Evolutionary conservation across 768 basidiomycete genomes (phyloP).

Genomic region (Mycena filopes): DNA sequence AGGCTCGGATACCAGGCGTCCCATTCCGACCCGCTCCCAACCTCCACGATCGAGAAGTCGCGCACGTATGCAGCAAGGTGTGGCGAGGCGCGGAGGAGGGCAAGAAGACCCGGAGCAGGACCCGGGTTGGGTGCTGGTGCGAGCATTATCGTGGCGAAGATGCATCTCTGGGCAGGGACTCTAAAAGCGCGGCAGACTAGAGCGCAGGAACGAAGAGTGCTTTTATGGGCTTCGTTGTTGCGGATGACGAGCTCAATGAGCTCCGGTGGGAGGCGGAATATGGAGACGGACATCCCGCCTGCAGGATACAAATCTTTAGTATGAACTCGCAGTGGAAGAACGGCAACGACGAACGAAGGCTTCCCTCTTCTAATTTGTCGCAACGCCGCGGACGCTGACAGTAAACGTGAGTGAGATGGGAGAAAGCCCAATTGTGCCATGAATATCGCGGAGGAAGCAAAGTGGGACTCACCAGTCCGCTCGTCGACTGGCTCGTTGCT

Average conservation of each 20-base stretch:
- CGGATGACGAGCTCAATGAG: constrained; percentile 5
- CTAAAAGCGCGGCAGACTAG: constrained; percentile 1
- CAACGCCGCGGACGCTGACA: too few relatives aligned
- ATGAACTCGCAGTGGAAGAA: too few relatives aligned
- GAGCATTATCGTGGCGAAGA: not conserved
- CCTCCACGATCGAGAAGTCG: not conserved
- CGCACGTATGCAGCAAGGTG: not conserved
- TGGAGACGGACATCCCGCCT: too few relatives aligned
- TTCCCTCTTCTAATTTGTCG: too few relatives aligned
- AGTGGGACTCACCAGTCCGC: too few relatives aligned
- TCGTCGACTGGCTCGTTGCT: too few relatives aligned
- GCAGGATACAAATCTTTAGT: too few relatives aligned
- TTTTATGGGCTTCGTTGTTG: not conserved
- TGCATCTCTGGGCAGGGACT: not conserved
- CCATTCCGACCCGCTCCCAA: not conserved
- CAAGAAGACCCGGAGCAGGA: not conserved
- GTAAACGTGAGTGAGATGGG: too few relatives aligned
- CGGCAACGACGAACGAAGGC: too few relatives aligned
- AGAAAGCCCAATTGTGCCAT: too few relatives aligned
- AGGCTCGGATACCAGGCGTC: not conserved
- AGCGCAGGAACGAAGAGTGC: constrained; percentile 5
- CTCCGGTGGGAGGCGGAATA: constrained; percentile 2
- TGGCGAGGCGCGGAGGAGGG: not conserved
- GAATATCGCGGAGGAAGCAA: too few relatives aligned
- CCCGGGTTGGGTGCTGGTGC: not conserved